phyloP scores from a whole-genome alignment of 2,329 filamentous ascomycete species.

The Fusarium sp. region DNA sequence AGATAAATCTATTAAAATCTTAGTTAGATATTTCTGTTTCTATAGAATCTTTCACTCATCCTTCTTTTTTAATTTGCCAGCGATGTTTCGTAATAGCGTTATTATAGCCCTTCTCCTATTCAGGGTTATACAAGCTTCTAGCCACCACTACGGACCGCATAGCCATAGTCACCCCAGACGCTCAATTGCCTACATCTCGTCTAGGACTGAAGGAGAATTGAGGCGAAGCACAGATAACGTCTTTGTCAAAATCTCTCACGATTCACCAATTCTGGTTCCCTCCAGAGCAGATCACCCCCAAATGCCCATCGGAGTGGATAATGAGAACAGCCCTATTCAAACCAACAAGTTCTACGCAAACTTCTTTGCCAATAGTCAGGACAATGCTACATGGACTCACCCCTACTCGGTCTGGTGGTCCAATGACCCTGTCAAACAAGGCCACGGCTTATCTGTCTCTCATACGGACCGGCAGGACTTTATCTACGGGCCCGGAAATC shows the following conservation, averaged over 20 bases:
- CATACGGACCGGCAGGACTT: not conserved
- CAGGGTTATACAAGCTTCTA: not conserved
- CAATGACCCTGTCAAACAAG: not conserved
- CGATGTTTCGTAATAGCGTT: accelerated
- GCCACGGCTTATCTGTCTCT: not conserved
- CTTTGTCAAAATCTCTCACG: not conserved
- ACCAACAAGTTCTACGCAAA: not conserved
- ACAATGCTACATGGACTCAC: not conserved
- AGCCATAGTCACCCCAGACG: not conserved
- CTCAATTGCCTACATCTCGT: accelerated
- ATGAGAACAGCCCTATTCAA: not conserved
- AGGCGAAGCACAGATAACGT: not conserved
- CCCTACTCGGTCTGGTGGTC: not conserved
- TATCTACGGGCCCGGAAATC: accelerated
- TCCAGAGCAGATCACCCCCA: not conserved
- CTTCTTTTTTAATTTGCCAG: no score
- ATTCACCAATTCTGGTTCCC: not conserved
- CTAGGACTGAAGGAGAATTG: accelerated
- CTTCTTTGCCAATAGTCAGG: not conserved
- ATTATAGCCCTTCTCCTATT: not conserved
- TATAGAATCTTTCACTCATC: no score
- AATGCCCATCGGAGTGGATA: not conserved
- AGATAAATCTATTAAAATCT: no score
- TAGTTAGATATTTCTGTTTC: no score
- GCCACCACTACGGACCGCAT: not conserved